Conservation (phyloP, 2,329 filamentous ascomycete genomes). For the Aureobasidium subglaciale region DNA sequence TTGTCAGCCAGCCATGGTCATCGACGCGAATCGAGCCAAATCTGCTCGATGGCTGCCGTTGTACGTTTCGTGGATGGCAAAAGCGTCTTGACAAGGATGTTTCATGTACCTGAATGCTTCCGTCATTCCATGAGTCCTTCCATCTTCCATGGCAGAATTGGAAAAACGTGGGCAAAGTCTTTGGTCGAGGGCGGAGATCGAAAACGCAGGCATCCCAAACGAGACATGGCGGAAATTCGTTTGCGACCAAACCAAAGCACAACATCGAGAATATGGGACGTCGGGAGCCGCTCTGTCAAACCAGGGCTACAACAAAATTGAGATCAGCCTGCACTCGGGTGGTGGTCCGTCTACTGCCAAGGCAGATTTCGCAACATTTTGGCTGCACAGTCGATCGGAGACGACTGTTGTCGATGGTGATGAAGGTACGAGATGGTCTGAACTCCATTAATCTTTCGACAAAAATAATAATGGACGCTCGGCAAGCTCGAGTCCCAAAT, state of each 20-base stretch:
- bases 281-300: not conserved
- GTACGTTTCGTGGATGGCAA: not conserved
- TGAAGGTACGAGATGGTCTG: not conserved
- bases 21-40: not conserved
- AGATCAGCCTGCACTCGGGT: constrained; percentile 8
- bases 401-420: not conserved
- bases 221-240: not conserved
- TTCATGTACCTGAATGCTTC: not conserved
- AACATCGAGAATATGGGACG: not conserved
- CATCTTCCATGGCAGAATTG: not conserved
- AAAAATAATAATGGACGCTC: not conserved
- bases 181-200: not conserved
- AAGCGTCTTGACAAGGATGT: not conserved
- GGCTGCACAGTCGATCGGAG: constrained; percentile 10
- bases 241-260: not conserved
- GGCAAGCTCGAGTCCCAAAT: not conserved
- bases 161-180: too few relatives aligned
- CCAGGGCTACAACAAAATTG: constrained; percentile 6
- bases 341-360: not conserved
- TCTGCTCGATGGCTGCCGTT: not conserved
- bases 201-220: not conserved
- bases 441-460: not conserved
- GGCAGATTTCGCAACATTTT: constrained; percentile 5
- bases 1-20: constrained; percentile 4
- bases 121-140: not conserved